Conservation (phyloP, 352 stramenopile genomes). For the Phytophthora foliorum region DNA sequence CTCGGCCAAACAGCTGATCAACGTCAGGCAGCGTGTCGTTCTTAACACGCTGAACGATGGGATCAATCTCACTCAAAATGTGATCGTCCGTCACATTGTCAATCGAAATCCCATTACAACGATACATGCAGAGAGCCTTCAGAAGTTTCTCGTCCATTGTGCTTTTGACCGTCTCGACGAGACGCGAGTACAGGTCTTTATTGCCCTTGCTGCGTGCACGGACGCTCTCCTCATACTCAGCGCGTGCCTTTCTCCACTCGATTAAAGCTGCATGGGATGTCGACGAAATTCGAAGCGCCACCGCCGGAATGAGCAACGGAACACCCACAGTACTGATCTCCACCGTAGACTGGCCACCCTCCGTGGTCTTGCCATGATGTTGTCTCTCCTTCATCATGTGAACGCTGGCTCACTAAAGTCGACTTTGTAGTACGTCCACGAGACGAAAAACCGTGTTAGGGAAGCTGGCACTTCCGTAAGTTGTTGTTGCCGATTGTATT, state of each 20-base stretch:
- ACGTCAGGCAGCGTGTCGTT: slow-evolving; percentile 11
- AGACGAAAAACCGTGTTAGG: slow-evolving; percentile 21
- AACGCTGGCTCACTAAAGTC: slow-evolving; percentile 27
- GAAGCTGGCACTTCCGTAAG: slow-evolving; percentile 27
- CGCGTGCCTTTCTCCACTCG: slow-evolving; percentile 10
- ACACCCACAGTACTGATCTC: slow-evolving; percentile 6
- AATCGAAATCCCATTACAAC: slow-evolving; percentile 6
- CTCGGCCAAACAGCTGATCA: not conserved
- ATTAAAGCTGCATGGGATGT: slow-evolving; percentile 9
- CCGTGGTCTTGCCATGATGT: not conserved
- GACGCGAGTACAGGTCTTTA: not conserved
- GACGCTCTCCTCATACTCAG: slow-evolving; percentile 21
- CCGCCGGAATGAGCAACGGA: slow-evolving; percentile 16
- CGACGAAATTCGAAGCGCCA: slow-evolving; percentile 14
- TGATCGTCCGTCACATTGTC: slow-evolving; percentile 8
- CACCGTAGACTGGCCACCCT: not conserved
- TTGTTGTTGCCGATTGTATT: slow-evolving; percentile 20
- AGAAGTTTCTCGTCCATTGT: slow-evolving; percentile 14
- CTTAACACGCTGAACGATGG: slow-evolving; percentile 11
- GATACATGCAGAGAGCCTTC: slow-evolving; percentile 4
- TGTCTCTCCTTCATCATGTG: slow-evolving; percentile 22
- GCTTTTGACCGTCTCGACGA: slow-evolving; percentile 8
- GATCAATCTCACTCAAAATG: slow-evolving; percentile 4
- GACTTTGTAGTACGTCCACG: slow-evolving; percentile 32
- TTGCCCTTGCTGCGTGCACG: slow-evolving; percentile 14